Evolutionary conservation across 148 eudicot genomes (phyloP), one percentile per base, ranked within the genome.

Genomic region (Gaultheria prostrata): DNA sequence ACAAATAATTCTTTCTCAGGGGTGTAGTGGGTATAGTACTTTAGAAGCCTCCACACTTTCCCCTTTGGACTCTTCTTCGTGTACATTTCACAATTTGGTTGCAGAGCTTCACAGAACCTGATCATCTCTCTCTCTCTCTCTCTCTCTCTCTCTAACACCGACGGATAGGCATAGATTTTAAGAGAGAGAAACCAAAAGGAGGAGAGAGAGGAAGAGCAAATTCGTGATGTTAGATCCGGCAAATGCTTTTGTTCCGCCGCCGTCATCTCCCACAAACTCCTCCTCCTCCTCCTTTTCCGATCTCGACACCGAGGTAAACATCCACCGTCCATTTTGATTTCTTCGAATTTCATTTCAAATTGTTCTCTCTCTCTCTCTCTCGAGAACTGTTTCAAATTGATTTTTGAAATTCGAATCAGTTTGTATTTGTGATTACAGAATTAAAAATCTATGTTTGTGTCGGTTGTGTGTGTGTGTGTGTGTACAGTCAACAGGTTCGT

Each of bases 271-370:
- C 33, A 89, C 90, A 0, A 80, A 63, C 69, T 63, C 21, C 45
- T 91, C 93, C 79, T 91, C 93, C 43, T 4, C 87, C 28, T 91
- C 93, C 48, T 89, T 91, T 12, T 89, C 93, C 73, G 93, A 91
- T 91, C 90, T 89, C 69, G 91, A 91, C 83, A 87, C 91, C 13
- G 90, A 91, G 89, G 89, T 87, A 78, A 32, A 5, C 43, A 39
- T 39, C 43, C 43, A 39, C 43, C 43, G 3, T 39, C 43, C 43
- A 3, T 39, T 39, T 39, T 39, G 6, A 3, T 39, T 39, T 39
- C 43, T 39, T 39, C 43, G 43, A 35, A 35, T 35, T 35, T 35
- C 39, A 35, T 39, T 39, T 39, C 43, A 39, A 39, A 39, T 39
- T 39, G 39, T 6, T 17, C 0, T 20, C 24, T 39, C 15, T 24